Base-by-base conservation (phyloP, 1,139 yeast genomes). In the Debaryomyces fabryi region DNA sequence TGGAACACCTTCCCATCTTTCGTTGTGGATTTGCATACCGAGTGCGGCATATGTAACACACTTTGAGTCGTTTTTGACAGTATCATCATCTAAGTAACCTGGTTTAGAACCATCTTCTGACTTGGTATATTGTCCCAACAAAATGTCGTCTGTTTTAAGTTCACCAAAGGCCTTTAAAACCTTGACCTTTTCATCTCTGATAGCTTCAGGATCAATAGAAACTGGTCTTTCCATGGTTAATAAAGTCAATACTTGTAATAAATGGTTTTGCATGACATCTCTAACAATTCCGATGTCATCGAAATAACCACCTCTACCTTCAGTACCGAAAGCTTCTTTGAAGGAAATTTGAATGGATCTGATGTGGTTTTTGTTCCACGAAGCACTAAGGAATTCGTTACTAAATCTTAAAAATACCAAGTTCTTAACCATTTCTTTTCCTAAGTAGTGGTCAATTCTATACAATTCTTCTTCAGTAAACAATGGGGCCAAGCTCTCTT, bases 1-100 rank as follows among this genome's bases (percentile, higher is more conserved):
- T 49, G 99, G 99, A 44, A 93, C 98, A 60, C 97, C 97, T 56
- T 88, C 93, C 99, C 99, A 93, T 67, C 98, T 84, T 69, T 92
- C 98, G 68, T 91, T 95, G 62, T 85, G 77, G 65, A 93, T 88
- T 54, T 83, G 75, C 56, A 92, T 66, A 18, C 86, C 82, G 54
- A 93, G 65, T 4, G 97, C 97, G 15, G 97, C 97, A 69, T 82
- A 93, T 3, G 99, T 93, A 48, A 90, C 91, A 64, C 96, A 88
- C 66, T 87, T 88, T 47, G 97, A 89, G 54, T 79, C 85, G 42
- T 79, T 74, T 55, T 84, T 78, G 50, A 95, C 98, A n/a, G 97
- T 88, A 39, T 86, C 89, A 67, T 95, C 99, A 65, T 95, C 99
- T 55, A 86, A 70, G 71, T 95, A 93, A 12, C 88, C 88, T 15